These are phyloP conservation scores for Hyphopichia buzzinii DNA, from an alignment of 1,139 yeast species.

Conservation along the genomic window DNA sequence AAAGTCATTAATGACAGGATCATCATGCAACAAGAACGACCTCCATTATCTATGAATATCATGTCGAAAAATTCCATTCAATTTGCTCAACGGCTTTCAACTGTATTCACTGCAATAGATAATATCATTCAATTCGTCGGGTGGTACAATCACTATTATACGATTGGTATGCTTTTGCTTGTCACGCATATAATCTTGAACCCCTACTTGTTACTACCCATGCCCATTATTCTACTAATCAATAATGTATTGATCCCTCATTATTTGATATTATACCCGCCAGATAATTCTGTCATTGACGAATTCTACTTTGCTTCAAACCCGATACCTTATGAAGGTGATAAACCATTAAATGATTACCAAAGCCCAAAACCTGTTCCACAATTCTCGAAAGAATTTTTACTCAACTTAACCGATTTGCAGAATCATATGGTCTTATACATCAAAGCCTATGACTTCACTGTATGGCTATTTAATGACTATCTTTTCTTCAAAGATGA, in stretches of 20 bases:
- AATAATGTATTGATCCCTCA: constrained; percentile 68
- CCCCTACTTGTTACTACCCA: constrained; percentile 53
- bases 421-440: constrained; percentile 80
- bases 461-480: constrained; percentile 48
- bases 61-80: constrained; percentile 71
- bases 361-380: constrained; percentile 72
- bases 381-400: constrained; percentile 74
- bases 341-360: constrained; percentile 41
- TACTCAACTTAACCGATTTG: constrained; percentile 75
- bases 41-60: constrained; percentile 64
- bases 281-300: constrained; percentile 27
- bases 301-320: constrained; percentile 30
- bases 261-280: constrained; percentile 47
- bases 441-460: constrained; percentile 59
- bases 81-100: constrained; percentile 62
- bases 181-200: constrained; percentile 59
- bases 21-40: constrained; percentile 60
- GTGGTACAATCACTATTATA: constrained; percentile 66
- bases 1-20: constrained; percentile 46
- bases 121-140: constrained; percentile 49
- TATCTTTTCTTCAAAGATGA: constrained; percentile 70
- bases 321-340: constrained; percentile 57
- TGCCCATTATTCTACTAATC: constrained; percentile 56
- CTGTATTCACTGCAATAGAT: constrained; percentile 61
- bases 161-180: constrained; percentile 56